Percentiles rank a stretch among this genome's conserved stretches.
phyloP scores from a whole-genome alignment of 352 stramenopile genomes.

The Elongisporangium prolatum region DNA sequence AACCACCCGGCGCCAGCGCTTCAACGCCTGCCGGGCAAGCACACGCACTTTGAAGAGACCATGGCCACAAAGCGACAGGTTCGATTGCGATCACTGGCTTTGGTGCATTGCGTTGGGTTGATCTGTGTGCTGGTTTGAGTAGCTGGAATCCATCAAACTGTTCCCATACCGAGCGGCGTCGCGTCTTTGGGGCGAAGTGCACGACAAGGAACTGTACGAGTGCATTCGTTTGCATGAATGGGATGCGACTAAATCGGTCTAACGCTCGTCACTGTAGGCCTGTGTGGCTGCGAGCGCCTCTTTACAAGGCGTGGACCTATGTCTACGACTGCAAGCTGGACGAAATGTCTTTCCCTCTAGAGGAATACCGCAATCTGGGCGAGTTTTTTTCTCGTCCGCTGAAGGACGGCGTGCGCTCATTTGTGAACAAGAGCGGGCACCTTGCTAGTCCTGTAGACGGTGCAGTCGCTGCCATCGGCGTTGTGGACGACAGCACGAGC shows the following conservation, averaged over 20 bases:
- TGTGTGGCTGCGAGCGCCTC: conserved; percentile 52
- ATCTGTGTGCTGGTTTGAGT: conserved; percentile 2
- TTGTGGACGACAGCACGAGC: conserved; percentile 37
- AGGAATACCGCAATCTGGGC: conserved; percentile 69
- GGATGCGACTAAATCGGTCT: background rate
- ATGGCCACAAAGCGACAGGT: conserved; percentile 69
- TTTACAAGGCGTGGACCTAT: conserved; percentile 82
- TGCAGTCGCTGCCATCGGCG: conserved; percentile 47
- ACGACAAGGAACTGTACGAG: conserved; percentile 78
- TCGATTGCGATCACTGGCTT: background rate
- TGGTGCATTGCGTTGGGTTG: background rate
- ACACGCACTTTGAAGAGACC: conserved; percentile 53
- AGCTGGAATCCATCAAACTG: conserved; percentile 67
- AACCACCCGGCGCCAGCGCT: conserved; percentile 42
- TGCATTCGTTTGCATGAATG: background rate
- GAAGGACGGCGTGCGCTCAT: conserved; percentile 57
- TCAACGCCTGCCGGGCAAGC: conserved; percentile 38
- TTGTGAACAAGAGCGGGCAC: conserved; percentile 23
- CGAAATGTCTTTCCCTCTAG: conserved; percentile 79
- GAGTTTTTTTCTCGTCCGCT: conserved; percentile 84
- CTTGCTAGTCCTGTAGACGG: conserved; percentile 61
- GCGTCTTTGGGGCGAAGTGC: conserved; percentile 68
- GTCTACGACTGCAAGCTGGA: conserved; percentile 81
- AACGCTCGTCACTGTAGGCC: conserved; percentile 21
- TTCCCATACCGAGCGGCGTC: conserved; percentile 75